Conservation (phyloP, 441 rosid genomes). For the Corymbia calophylla region DNA sequence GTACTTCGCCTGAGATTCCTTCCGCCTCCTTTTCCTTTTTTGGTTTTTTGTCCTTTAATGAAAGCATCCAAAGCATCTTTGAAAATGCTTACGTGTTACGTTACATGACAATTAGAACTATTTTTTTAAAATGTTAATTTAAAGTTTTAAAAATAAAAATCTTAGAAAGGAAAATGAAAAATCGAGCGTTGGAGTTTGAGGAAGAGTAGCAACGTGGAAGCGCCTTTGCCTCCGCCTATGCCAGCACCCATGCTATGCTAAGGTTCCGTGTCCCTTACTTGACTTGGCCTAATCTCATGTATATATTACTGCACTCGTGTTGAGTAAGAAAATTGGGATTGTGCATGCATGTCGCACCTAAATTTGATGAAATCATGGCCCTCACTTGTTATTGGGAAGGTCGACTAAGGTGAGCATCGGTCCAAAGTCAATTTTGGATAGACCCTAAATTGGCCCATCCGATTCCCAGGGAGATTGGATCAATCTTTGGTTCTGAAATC, state of each 20-base stretch:
- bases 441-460: too few species aligned
- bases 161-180: background rate
- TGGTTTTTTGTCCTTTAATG: background rate
- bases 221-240: background rate
- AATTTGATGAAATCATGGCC: background rate
- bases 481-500: too few species aligned
- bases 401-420: too few species aligned
- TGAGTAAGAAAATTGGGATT: too few species aligned
- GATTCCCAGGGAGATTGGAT: too few species aligned
- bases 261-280: background rate
- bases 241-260: background rate
- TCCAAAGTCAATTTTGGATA: too few species aligned
- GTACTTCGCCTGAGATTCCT: background rate
- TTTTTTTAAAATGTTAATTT: background rate
- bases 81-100: background rate
- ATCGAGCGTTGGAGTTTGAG: background rate
- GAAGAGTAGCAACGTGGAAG: background rate
- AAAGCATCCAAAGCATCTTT: background rate
- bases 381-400: background rate
- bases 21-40: background rate
- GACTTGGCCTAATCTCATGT: too few species aligned
- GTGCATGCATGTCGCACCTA: fast-evolving
- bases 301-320: background rate
- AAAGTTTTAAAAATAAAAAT: background rate
- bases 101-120: background rate